phyloP scores from a whole-genome alignment of 1,284 basidiomycete species.

The Ustilago esculenta region DNA sequence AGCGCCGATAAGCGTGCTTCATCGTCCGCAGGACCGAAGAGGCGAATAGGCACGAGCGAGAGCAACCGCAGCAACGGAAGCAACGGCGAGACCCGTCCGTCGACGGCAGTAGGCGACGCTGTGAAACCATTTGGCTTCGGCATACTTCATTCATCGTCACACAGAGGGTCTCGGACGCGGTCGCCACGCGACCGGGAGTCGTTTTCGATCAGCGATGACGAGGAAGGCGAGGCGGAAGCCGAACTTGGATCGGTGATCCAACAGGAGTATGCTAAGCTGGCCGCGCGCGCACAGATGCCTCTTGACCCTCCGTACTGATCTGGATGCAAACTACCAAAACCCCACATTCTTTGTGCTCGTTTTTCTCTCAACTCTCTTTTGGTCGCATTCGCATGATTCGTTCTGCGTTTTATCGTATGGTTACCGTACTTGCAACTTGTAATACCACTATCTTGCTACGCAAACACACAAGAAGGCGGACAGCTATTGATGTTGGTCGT shows the following conservation, averaged over 20 bases:
- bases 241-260: constrained; percentile 39
- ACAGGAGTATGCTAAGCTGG: constrained; percentile 36
- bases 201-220: constrained; percentile 10
- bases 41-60: constrained; percentile 14
- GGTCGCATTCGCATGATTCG: constrained; percentile 10
- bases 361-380: too few relatives aligned
- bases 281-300: constrained; percentile 30
- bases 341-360: too few relatives aligned
- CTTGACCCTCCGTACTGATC: constrained; percentile 21
- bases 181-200: background rate
- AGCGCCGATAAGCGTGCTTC: constrained; percentile 8
- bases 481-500: background rate
- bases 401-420: background rate
- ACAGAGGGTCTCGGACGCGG: constrained; percentile 7
- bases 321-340: too few relatives aligned
- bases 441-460: constrained; percentile 6
- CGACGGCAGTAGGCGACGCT: constrained; percentile 27
- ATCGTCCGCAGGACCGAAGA: constrained; percentile 6
- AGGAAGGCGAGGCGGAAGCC: constrained; percentile 12
- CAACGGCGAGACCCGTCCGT: constrained; percentile 22
- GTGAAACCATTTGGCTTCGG: constrained; percentile 43
- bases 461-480: too few relatives aligned
- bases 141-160: background rate
- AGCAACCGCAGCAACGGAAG: constrained; percentile 11
- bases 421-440: constrained; percentile 16